Evolutionary conservation across 768 basidiomycete genomes (phyloP).

Genomic region (Cubamyces lactineus): DNA sequence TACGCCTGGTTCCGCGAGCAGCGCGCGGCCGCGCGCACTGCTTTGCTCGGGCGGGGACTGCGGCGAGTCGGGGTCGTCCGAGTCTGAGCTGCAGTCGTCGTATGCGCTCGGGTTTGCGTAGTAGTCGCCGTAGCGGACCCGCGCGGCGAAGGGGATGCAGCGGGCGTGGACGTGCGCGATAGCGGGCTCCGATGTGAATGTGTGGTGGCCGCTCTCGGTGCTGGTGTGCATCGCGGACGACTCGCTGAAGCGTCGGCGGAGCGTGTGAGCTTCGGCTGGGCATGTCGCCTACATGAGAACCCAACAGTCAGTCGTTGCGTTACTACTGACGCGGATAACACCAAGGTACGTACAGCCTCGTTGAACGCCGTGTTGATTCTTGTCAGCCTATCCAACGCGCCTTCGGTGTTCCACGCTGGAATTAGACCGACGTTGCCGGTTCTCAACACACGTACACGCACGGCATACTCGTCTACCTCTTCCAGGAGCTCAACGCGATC

Average conservation of each 20-base stretch:
- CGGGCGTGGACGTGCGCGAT: slow-evolving; percentile 27
- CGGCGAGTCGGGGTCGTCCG: slow-evolving; percentile 21
- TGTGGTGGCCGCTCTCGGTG: not conserved
- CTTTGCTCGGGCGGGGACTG: not conserved
- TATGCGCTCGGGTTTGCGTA: slow-evolving; percentile 16
- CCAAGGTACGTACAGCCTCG: slow-evolving; percentile 30
- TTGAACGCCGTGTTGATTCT: slow-evolving; percentile 35
- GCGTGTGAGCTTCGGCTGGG: slow-evolving; percentile 22
- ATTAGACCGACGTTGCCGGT: slow-evolving; percentile 29
- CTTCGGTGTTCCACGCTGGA: slow-evolving; percentile 36
- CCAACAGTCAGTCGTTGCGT: not conserved
- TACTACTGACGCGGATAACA: not conserved
- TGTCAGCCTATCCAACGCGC: slow-evolving; percentile 33
- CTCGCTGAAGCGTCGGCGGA: slow-evolving; percentile 20
- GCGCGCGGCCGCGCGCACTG: slow-evolving; percentile 11
- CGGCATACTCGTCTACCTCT: slow-evolving; percentile 30
- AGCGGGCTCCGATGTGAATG: not conserved
- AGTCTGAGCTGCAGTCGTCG: slow-evolving; percentile 17
- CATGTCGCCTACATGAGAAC: slow-evolving; percentile 22
- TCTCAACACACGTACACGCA: slow-evolving; percentile 28
- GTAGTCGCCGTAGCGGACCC: slow-evolving; percentile 22
- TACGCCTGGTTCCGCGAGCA: slow-evolving; percentile 10
- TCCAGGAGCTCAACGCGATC: slow-evolving; percentile 31
- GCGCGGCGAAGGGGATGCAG: slow-evolving; percentile 26
- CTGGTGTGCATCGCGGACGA: slow-evolving; percentile 4